Base-by-base conservation (phyloP, 108 stramenopile species). In the Nannochloropsis oceanica region DNA sequence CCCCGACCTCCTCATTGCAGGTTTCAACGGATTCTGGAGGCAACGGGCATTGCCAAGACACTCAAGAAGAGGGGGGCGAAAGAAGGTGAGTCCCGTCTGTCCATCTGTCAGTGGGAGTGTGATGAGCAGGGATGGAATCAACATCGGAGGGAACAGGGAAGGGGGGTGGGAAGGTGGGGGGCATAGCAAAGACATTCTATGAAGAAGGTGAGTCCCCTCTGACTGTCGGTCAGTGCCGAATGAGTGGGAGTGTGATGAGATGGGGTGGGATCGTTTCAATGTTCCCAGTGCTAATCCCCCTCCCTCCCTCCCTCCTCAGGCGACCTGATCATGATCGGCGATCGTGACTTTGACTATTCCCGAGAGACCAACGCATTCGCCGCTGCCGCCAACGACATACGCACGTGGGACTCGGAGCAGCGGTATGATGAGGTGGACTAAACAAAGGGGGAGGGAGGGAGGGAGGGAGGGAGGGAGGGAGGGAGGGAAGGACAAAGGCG, bases 11-110 rank as follows among this genome's bases (percentile, higher is more conserved):
- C 18, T 7, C 7, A 81, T 13, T 26, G 25, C 44, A 44, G 43
- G 27, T 89, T 89, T 79, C 85, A 89, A 27, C 88, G 88, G 13
- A 85, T 89, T 82, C 44, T 89, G 88, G 88, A 89, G 43, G 88
- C 88, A 20, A 89, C 85, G 85, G 88, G 88, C 18, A 85, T 89
- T 18, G 81, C 84, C 24, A 34, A 44, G 34, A 85, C 81, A 14
- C 84, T 89, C 13, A 43, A 80, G 81, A 80, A 83, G 42, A 59
- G 84, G 10, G 88, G 88, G 11, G 88, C 88, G 5, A n/a, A 83
- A 44, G 42, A 27, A 81, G 88, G 88, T 10, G 2, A 73, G 59
- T 34, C 34, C 34, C 5, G 34, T 73, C 59, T 5, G 59, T n/a
- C 18, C 8, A 8, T 18, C 18, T 2, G 59, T 18, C 59, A 73